Percentiles rank a stretch among this genome's conserved stretches.
Conservation (phyloP, 805 yeast species). For the Kockiozyma suomiensis region DNA sequence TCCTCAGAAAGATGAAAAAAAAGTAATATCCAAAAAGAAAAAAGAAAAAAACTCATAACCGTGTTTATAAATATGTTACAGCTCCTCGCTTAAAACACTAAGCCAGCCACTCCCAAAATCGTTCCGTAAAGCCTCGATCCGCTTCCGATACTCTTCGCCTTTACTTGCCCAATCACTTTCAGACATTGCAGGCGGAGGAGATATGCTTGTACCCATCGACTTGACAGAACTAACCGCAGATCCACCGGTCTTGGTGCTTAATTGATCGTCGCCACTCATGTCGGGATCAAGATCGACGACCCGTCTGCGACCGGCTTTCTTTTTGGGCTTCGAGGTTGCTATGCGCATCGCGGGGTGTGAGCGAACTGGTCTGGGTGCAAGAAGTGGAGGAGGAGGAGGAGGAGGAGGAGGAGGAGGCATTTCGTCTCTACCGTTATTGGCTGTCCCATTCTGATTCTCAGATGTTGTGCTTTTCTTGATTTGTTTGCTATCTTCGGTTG, state of each 20-base stretch:
- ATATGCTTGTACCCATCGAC: conserved; percentile 13
- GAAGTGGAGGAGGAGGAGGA: background rate
- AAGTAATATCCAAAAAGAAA: too few species aligned
- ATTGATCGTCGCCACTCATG: conserved; percentile 23
- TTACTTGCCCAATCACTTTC: conserved; percentile 32
- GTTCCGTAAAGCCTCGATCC: conserved; percentile 42
- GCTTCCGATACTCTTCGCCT: conserved; percentile 43
- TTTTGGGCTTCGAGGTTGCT: conserved; percentile 9
- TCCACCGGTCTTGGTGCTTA: conserved; percentile 13
- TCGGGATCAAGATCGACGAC: conserved; percentile 26
- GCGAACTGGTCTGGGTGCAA: conserved; percentile 1
- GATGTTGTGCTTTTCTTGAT: background rate
- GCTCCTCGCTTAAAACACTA: conserved; percentile 40
- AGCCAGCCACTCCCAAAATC: conserved; percentile 39
- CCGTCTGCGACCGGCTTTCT: conserved; percentile 17
- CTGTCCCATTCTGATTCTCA: background rate
- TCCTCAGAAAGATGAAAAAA: too few species aligned
- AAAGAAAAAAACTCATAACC: background rate
- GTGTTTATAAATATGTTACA: conserved; percentile 3
- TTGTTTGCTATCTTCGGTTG: background rate
- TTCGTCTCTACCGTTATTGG: background rate
- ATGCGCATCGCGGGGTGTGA: conserved; percentile 20
- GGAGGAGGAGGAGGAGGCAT: conserved; percentile 4
- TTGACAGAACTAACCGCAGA: conserved; percentile 21
- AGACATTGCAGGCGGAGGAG: conserved; percentile 1